Evolutionary conservation across 352 stramenopile genomes (phyloP), one percentile per base, ranked within the genome.

Genomic region (Saprolegnia diclina): DNA sequence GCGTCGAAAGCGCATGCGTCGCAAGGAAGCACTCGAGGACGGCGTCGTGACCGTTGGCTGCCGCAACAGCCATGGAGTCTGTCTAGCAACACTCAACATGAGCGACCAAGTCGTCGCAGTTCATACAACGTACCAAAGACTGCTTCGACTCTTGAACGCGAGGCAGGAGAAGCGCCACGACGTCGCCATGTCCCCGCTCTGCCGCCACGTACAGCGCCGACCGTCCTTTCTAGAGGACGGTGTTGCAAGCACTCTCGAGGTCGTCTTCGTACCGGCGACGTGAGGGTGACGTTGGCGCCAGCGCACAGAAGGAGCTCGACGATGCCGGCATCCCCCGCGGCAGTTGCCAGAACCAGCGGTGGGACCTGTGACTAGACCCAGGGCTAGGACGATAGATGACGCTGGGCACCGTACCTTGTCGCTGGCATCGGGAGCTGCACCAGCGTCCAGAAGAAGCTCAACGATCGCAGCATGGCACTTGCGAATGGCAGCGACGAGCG

Each of bases 181-280:
- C 9, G 9, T 59, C 35, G 35, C 2, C 52, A 9, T 59, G 9
- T 16, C 52, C 52, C 4, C n/a, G 13, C 13, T 16, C 52, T 3
- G 52, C 52, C 1, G 52, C 52, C 52, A 59, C 11, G 35, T 59
- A 59, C 52, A 59, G 35, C 13, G 52, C 24, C 3, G 52, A 59
- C 11, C 4, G 42, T n/a, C 42, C 42, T 14, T 48, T 48, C 42
- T 48, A 7, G 1, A 48, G 4, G 42, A 14, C 42, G 42, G 3
- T 4, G 11, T n/a, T n/a, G 42, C 2, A 35, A 5, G 2, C 29
- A 35, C 29, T 35, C 29, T 2, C 2, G 2, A 5, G 2, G 5
- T 35, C 29, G 5, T 35, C 2, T 35, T 5, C 5, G 29, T 35
- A 35, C 29, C 29, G 29, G 29, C 29, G 29, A 5, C 29, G 29